phyloP scores from a whole-genome alignment of 169 alveolate species.

The Cyclospora cayetanensis region DNA sequence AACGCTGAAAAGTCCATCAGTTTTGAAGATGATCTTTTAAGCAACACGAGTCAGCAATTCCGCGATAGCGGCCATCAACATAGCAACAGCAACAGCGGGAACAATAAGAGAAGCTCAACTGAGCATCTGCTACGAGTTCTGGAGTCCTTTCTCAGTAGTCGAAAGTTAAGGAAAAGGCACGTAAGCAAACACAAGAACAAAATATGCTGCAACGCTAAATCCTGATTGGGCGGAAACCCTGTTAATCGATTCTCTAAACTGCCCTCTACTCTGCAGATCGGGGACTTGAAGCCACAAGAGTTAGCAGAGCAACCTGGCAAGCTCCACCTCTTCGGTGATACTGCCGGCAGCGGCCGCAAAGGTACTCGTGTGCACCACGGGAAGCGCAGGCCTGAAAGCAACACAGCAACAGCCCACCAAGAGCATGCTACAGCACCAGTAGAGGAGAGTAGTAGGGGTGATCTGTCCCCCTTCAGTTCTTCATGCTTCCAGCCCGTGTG shows the following conservation, averaged over 20 bases:
- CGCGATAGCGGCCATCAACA: background rate
- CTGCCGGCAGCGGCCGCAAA: background rate
- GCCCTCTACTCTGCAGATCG: too few species aligned
- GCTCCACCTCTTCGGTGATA: background rate
- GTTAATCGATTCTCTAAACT: too few species aligned
- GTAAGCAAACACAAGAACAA: too few species aligned
- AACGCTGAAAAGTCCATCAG: background rate
- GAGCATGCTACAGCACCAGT: background rate
- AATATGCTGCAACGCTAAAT: too few species aligned
- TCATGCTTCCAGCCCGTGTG: background rate
- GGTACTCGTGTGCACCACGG: slow-evolving; percentile 9
- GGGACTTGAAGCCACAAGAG: background rate
- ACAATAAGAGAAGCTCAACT: background rate
- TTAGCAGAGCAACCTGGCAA: background rate
- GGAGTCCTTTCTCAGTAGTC: slow-evolving; percentile 14
- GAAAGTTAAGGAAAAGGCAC: background rate
- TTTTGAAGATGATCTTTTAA: background rate
- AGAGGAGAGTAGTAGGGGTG: background rate
- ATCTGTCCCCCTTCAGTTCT: background rate
- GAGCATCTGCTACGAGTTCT: slow-evolving; percentile 3
- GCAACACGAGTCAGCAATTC: background rate
- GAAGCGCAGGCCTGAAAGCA: background rate
- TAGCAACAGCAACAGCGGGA: background rate
- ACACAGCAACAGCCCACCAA: background rate
- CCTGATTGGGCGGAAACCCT: too few species aligned